Conservation (phyloP, 2,329 filamentous ascomycete genomes). For the Paecilomyces sp. region DNA sequence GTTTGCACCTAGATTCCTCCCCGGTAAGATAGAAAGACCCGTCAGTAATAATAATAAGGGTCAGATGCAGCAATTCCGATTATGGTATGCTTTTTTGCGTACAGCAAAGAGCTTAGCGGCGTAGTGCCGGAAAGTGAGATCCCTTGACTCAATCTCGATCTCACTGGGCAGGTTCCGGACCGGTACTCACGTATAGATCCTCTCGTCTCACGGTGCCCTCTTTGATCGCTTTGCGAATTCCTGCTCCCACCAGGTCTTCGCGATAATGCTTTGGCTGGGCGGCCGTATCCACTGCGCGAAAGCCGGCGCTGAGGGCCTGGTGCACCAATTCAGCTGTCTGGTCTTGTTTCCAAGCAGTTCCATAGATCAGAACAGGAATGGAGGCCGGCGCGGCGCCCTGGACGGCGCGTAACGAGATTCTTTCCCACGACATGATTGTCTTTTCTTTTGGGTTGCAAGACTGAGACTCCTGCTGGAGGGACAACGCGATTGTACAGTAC, state of each 20-base stretch:
- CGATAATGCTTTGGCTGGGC: slow-evolving; percentile 73
- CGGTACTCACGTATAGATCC: slow-evolving; percentile 54
- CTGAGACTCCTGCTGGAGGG: neutral
- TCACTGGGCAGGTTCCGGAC: slow-evolving; percentile 2
- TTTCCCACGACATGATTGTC: slow-evolving; percentile 21
- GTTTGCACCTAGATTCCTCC: slow-evolving; percentile 58
- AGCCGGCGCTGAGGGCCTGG: slow-evolving; percentile 60
- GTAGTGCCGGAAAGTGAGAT: neutral
- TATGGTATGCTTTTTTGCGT: neutral
- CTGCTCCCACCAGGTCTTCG: slow-evolving; percentile 63
- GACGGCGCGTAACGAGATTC: slow-evolving; percentile 18
- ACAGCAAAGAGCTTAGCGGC: neutral
- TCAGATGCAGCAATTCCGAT: neutral
- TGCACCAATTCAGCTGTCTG: slow-evolving; percentile 61
- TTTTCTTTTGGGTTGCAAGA: neutral
- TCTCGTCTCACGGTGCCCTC: slow-evolving; percentile 52
- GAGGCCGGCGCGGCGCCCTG: slow-evolving; percentile 15
- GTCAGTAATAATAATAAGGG: neutral
- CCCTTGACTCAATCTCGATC: neutral
- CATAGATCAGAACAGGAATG: slow-evolving; percentile 57
- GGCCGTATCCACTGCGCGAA: slow-evolving; percentile 69
- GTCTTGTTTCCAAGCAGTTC: slow-evolving; percentile 80
- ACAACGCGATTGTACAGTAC: neutral
- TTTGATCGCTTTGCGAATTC: slow-evolving; percentile 54
- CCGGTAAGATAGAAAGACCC: neutral